Percentiles rank a stretch among this genome's conserved stretches.
Conservation (phyloP, 2,329 filamentous ascomycete genomes). For the Knoxdaviesia capensis region DNA sequence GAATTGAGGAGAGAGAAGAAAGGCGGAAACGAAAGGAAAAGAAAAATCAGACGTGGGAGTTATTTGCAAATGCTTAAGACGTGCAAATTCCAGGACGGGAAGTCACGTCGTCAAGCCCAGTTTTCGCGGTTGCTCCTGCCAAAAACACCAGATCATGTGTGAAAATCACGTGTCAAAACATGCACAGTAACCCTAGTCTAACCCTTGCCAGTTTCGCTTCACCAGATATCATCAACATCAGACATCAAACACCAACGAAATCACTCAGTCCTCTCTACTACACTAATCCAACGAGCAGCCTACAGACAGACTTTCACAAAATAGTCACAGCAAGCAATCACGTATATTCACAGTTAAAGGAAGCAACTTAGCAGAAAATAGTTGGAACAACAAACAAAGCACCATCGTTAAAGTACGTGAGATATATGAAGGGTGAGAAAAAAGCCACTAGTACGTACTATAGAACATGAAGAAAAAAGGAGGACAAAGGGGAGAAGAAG, state of each 20-base stretch:
- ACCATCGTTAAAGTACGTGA: slow-evolving; percentile 3
- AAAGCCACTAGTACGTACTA: not conserved
- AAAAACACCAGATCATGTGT: too few species aligned
- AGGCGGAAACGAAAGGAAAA: not conserved
- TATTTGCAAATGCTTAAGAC: too few species aligned
- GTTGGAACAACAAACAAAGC: not conserved
- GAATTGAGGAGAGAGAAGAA: not conserved
- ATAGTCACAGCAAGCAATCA: too few species aligned
- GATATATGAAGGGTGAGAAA: not conserved
- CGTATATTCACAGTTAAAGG: not conserved
- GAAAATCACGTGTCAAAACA: too few species aligned
- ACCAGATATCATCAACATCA: not conserved
- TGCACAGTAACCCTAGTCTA: too few species aligned
- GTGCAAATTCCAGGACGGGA: too few species aligned
- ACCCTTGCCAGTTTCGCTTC: not conserved
- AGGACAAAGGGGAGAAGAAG: not conserved
- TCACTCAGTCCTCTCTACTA: too few species aligned
- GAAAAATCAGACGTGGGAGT: not conserved
- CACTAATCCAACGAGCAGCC: too few species aligned
- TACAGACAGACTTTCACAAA: too few species aligned
- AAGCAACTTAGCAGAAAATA: not conserved
- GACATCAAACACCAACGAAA: not conserved
- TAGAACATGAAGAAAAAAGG: not conserved
- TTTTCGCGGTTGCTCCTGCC: too few species aligned
- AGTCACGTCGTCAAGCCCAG: too few species aligned